Percentiles rank a stretch among this genome's conserved stretches.
These are phyloP conservation scores for Pythium rhizo-oryzae DNA, from an alignment of 352 stramenopile species.

Conservation along the genomic window DNA sequence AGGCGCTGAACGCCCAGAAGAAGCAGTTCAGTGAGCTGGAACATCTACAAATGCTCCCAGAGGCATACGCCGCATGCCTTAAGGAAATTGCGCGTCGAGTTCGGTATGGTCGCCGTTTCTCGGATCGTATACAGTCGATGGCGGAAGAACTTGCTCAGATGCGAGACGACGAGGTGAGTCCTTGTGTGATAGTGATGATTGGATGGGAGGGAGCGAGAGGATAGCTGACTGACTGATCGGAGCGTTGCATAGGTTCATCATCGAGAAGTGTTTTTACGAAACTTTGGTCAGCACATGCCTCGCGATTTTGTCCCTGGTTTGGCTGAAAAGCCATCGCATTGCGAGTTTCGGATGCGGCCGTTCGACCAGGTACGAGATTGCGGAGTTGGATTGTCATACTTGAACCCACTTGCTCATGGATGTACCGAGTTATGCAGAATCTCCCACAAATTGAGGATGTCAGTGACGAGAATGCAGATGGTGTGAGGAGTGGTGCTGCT, in stretches of 20 bases:
- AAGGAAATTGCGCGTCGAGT: constrained; percentile 78
- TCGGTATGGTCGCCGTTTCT: constrained; percentile 75
- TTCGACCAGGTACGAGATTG: constrained; percentile 60
- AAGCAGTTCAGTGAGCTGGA: constrained; percentile 87
- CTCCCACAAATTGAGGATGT: constrained; percentile 66
- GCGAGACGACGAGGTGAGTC: constrained; percentile 72
- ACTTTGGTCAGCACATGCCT: constrained; percentile 79
- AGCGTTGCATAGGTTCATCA: constrained; percentile 50
- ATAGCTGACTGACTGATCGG: neutral
- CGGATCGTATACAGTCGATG: constrained; percentile 84
- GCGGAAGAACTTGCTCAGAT: constrained; percentile 82
- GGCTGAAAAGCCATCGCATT: constrained; percentile 88
- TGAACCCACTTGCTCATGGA: neutral
- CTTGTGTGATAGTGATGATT: neutral
- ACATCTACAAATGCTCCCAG: constrained; percentile 80
- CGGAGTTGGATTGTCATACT: neutral
- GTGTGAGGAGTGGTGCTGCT: neutral
- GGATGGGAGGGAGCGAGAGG: neutral
- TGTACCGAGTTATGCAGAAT: constrained; percentile 31
- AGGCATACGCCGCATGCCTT: constrained; percentile 80
- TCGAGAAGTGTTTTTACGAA: constrained; percentile 74
- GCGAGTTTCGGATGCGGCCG: constrained; percentile 85
- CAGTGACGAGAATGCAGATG: constrained; percentile 8
- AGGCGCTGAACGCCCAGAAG: constrained; percentile 75
- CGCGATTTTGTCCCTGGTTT: constrained; percentile 82